Conservation (phyloP, 2,329 filamentous ascomycete genomes). For the Aspergillus clavatus region DNA sequence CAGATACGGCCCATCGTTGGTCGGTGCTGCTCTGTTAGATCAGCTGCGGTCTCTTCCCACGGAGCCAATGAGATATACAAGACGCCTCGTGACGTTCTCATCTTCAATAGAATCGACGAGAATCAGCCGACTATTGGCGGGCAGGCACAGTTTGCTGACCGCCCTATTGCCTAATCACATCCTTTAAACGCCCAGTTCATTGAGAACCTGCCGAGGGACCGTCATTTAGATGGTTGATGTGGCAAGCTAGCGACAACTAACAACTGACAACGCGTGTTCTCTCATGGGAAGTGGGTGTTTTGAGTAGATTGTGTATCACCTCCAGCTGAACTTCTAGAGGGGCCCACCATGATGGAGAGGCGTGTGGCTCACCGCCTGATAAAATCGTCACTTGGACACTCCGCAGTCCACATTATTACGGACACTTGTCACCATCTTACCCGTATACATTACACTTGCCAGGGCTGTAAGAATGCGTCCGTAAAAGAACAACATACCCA, state of each 20-base stretch:
- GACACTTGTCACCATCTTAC: slow-evolving; percentile 1
- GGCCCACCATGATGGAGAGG: no score
- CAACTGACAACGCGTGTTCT: not conserved
- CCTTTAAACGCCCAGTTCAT: not conserved
- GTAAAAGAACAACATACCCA: no score
- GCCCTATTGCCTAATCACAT: not conserved
- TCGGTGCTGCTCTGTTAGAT: not conserved
- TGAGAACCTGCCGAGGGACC: not conserved
- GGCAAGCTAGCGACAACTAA: no score
- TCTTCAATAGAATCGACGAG: not conserved
- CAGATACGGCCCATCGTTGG: not conserved
- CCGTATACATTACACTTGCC: not conserved
- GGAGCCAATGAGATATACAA: not conserved
- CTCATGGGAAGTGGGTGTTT: not conserved
- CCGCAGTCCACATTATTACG: no score
- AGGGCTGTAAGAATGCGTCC: no score
- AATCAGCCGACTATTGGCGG: not conserved
- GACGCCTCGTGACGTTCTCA: not conserved
- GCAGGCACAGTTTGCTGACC: not conserved
- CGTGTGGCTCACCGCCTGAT: slow-evolving; percentile 5
- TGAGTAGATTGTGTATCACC: not conserved
- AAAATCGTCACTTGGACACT: no score
- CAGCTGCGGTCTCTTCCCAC: not conserved
- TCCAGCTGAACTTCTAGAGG: not conserved
- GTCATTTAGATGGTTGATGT: not conserved